Conservation (phyloP, 2,329 filamentous ascomycete genomes). For the Bipolaris cookei region DNA sequence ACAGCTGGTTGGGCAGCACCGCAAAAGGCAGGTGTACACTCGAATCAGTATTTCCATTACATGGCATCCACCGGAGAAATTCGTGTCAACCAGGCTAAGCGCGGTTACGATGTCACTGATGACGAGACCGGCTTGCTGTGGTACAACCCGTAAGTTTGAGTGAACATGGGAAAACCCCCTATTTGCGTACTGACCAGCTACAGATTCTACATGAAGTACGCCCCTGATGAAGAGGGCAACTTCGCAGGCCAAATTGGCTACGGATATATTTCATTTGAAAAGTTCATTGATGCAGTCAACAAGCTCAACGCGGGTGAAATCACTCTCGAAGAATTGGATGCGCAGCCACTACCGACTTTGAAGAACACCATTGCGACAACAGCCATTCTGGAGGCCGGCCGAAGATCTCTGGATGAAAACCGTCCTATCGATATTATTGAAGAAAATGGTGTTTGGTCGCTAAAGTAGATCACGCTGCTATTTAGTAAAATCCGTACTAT, state of each 20-base stretch:
- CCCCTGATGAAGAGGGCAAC: slow-evolving; percentile 92
- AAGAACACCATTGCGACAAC: slow-evolving; percentile 90
- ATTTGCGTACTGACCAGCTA: slow-evolving; percentile 13
- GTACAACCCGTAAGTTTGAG: slow-evolving; percentile 75
- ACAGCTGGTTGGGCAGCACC: slow-evolving; percentile 95
- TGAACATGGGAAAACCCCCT: background rate
- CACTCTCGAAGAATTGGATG: slow-evolving; percentile 77
- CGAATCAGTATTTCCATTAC: slow-evolving; percentile 97
- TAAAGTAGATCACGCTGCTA: slow-evolving; percentile 56
- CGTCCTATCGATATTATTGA: slow-evolving; percentile 76
- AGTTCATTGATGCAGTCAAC: slow-evolving; percentile 88
- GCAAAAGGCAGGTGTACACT: slow-evolving; percentile 91
- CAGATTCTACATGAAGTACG: slow-evolving; percentile 90
- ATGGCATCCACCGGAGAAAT: slow-evolving; percentile 85
- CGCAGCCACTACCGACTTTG: slow-evolving; percentile 80
- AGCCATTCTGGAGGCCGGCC: slow-evolving; percentile 86
- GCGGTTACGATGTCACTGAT: slow-evolving; percentile 92
- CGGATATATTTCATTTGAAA: slow-evolving; percentile 93
- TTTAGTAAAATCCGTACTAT: background rate
- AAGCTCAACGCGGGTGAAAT: slow-evolving; percentile 76
- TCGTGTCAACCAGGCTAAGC: slow-evolving; percentile 88
- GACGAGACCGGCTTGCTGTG: slow-evolving; percentile 75
- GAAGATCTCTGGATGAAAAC: slow-evolving; percentile 82
- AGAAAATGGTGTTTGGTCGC: slow-evolving; percentile 69
- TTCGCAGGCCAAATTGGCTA: slow-evolving; percentile 91